These are phyloP conservation scores for Tolypocladium album DNA, from an alignment of 2,329 filamentous ascomycete species.

Conservation along the genomic window DNA sequence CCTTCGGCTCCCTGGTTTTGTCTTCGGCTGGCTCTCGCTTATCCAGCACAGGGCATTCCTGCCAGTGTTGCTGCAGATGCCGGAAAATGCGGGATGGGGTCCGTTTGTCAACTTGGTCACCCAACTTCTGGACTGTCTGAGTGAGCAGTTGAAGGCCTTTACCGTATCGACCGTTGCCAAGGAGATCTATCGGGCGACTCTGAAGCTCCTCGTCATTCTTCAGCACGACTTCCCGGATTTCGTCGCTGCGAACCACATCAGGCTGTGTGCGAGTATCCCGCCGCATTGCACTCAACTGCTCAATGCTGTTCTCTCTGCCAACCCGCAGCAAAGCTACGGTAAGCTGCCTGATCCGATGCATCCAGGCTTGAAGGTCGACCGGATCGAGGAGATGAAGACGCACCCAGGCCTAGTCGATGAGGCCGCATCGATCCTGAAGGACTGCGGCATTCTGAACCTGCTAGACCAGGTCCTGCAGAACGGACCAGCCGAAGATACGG, in stretches of 20 bases:
- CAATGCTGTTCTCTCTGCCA: conserved; percentile 78
- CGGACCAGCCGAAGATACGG: conserved; percentile 58
- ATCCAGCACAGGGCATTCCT: conserved; percentile 80
- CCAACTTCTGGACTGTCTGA: conserved; percentile 61
- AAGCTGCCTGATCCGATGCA: conserved; percentile 49
- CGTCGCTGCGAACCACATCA: conserved; percentile 74
- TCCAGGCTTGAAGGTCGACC: conserved; percentile 64
- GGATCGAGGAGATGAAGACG: conserved; percentile 62
- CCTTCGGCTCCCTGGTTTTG: conserved; percentile 66
- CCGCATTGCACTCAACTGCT: conserved; percentile 77
- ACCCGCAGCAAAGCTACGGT: conserved; percentile 51
- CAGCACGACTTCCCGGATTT: conserved; percentile 96
- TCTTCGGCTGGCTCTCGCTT: conserved; percentile 75
- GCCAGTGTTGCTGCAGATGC: conserved; percentile 61
- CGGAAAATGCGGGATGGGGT: conserved; percentile 62
- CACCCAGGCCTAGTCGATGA: conserved; percentile 57
- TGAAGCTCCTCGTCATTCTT: conserved; percentile 74
- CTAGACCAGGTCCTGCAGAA: conserved; percentile 47
- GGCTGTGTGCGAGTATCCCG: conserved; percentile 71
- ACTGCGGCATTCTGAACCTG: conserved; percentile 46
- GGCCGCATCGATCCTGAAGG: conserved; percentile 41
- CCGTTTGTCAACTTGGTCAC: conserved; percentile 64
- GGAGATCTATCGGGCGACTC: conserved; percentile 72
- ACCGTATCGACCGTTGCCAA: conserved; percentile 60
- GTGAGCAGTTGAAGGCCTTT: conserved; percentile 66